Evolutionary conservation across 371 early-diverging fungal genomes (phyloP), one percentile per base, ranked within the genome.

Genomic region (Rhizopus arrhizus): DNA sequence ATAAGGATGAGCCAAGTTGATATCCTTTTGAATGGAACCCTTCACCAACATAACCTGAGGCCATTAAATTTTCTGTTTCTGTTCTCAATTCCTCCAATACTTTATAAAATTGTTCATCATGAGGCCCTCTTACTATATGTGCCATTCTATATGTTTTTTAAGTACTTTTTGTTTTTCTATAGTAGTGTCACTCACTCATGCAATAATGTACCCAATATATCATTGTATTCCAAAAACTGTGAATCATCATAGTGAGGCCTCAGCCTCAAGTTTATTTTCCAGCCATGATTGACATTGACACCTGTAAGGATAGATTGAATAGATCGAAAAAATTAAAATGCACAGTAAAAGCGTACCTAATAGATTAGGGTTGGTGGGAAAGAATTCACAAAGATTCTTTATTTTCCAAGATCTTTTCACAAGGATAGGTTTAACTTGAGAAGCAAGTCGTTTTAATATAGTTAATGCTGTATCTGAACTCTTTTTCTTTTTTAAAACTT

Each of bases 121-220:
- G 90, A 3, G 90, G 86, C 6, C 83, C 83, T 59, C 74, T 69
- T 16, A 85, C 82, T 32, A 76, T 88, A 65, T 86, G 86, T 7
- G 78, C 78, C 31, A 88, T 69, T 64, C 84, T 83, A 51, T 52
- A 32, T 33, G 57, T 55, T 6, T 11, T 13, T 38, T 16, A 34
- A 53, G 38, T 22, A 34, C 46, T 58, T 36, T 28, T 62, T n/a
- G 29, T 12, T 15, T 41, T 13, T 36, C 6, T 11, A 35, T 31
- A 13, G 4, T 45, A 46, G 13, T 13, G 38, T 7, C 32, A 51
- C 70, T 61, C 70, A 82, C 81, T 87, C 89, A 61, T 89, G 89
- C 45, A 89, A 70, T 75, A 86, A 75, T 0, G 89, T 86, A 10
- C 87, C 88, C n/a, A 89, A 57, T 16, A 88, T 65, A 55, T 76